Base-by-base conservation (phyloP, 2,329 filamentous ascomycete genomes). In the Fusarium sp. region DNA sequence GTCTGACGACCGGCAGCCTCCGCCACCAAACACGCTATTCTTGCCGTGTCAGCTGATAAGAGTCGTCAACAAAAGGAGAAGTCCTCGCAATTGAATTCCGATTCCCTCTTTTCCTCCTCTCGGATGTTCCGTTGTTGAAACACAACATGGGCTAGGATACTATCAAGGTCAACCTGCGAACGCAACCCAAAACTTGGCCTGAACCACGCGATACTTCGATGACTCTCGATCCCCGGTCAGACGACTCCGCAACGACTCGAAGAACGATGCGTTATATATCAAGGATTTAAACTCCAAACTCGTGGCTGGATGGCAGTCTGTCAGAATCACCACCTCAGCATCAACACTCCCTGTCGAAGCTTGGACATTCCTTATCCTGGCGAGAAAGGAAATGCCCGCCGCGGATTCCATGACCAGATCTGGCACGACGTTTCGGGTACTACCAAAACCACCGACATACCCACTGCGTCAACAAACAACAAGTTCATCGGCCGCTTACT, bases 311-410 rank as follows among this genome's bases (percentile, higher is more conserved):
- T 35, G 52, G 52, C n/a, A 24, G 9, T 27, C 31, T 22, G 14
- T 37, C 31, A 57, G 54, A 31, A 24, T 57, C 31, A 37, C 20
- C 54, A 57, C 56, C 10, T 22, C 34, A 20, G 14, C 7, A 16
- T 40, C 58, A 29, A 31, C 40, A 42, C 38, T 47, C 24, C 56
- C 35, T 29, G 22, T 10, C 35, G 14, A 10, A 59, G 58, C 58
- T 42, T 47, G 58, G 58, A 35, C 58, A 18, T 45, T 60, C 14
- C 38, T 47, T 42, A 35, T 47, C 40, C 27, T 47, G 38, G 22
- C 58, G 16, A 61, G 58, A 45, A 61, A 16, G 58, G 58, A 40
- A 45, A 61, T 18, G 6, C 40, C 35, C 38, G n/a, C 58, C 58
- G 58, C 58, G 22, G 37, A 22, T 22, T 60, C 38, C 27, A 40